A percentile compares a stretch with the other conserved stretches of the same genome.
These are phyloP conservation scores for Claviceps pusilla DNA, from an alignment of 2,329 filamentous ascomycete species.

Conservation along the genomic window DNA sequence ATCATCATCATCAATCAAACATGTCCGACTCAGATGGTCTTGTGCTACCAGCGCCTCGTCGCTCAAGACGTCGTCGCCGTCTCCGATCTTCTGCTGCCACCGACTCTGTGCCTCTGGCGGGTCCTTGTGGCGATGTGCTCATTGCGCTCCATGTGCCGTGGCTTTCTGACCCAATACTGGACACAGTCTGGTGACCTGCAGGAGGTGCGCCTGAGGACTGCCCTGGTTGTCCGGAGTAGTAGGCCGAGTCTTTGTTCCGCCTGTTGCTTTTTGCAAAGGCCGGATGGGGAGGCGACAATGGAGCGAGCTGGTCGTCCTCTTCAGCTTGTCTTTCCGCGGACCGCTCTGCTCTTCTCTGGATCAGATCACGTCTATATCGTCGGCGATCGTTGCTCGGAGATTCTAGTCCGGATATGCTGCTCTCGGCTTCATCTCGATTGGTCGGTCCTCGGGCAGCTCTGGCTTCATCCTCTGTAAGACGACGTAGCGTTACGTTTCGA, in stretches of 20 bases:
- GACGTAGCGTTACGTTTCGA: conserved; percentile 45
- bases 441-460: conserved; percentile 26
- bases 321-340: conserved; percentile 31
- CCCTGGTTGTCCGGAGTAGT: conserved; percentile 39
- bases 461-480: conserved; percentile 46
- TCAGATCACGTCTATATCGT: conserved; percentile 40
- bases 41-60: conserved; percentile 26
- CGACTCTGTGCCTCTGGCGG: conserved; percentile 18
- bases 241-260: conserved; percentile 43
- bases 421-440: conserved; percentile 34
- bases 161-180: conserved; percentile 34
- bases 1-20: conserved; percentile 17
- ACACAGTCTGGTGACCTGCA: conserved; percentile 26
- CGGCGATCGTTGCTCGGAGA: conserved; percentile 26
- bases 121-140: conserved; percentile 31
- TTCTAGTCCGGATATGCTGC: conserved; percentile 43
- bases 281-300: conserved; percentile 40
- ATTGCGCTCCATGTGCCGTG: conserved; percentile 41
- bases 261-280: conserved; percentile 37
- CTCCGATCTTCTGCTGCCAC: conserved; percentile 35
- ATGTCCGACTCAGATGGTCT: conserved; percentile 21
- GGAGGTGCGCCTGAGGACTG: conserved; percentile 28
- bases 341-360: conserved; percentile 30
- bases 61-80: conserved; percentile 40
- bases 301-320: conserved; percentile 22